Base-by-base conservation (phyloP, 441 rosid genomes). In the Pelargonium fulgidum region DNA sequence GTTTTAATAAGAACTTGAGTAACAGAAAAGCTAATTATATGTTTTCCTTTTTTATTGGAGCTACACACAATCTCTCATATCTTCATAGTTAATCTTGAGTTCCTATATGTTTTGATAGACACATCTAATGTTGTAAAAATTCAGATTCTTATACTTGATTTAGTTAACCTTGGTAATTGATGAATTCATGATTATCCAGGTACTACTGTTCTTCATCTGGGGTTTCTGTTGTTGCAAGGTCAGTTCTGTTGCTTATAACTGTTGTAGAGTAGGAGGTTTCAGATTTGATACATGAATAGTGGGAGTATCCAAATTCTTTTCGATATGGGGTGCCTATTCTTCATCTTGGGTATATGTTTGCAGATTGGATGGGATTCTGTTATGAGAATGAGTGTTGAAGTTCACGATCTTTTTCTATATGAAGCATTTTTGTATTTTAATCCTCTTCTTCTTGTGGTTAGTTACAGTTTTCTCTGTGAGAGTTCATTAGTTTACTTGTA, bases 381-480 rank as follows among this genome's bases (percentile, higher is more conserved):
- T 50, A 92, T 89, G 97, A 85, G 89, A 75, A 95, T 95, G 99
- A 87, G 93, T 75, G 79, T 58, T 13, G 94, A 92, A 72, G 68
- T 92, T 77, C 81, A 87, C 67, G 97, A 92, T 74, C 93, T 90
- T 42, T 95, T 95, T 73, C 80, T 95, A 7, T 95, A 92, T 1
- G 98, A 90, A 78, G 89, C 97, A 13, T 95, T 92, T 85, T 80
- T 95, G 83, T 92, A 92, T 79, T 92, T 86, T 68, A 92, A 95
- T 63, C 96, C 97, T 80, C 97, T 90, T 80, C 96, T 95, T 83
- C 97, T 95, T 71, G 89, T 89, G 95, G 99, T 95, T 67, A 84
- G 96, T 80, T 72, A 44, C 8, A 12, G 9, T 29, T 70, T 45
- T 26, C 52, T 16, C 11, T 41, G 64, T 41, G 42, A 39, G 13